Base-by-base conservation (phyloP, 2,329 filamentous ascomycete species). In the Trichothecium sympodiale region DNA sequence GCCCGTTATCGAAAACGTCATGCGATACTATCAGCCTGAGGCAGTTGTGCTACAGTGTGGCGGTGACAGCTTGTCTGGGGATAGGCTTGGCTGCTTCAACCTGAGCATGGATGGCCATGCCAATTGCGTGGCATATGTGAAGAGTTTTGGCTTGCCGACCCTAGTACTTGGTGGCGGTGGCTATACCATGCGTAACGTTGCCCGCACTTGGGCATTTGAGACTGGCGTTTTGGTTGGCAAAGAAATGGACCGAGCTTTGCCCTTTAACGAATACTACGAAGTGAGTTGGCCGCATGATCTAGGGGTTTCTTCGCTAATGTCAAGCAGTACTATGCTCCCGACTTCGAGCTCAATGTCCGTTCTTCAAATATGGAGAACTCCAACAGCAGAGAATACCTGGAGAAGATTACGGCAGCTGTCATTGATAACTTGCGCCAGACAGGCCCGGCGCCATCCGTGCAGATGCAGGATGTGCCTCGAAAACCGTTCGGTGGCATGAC, bases 141-240 rank as follows among this genome's bases (percentile, higher is more conserved):
- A 94, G 61, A 80, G 74, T 42, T 88, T 89, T 55, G 73, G 77
- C 20, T 68, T 91, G 8, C 91, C 91, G 0, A 80, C 93, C 3
- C 71, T 98, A n/a, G 82, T 98, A 15, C 77, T 98, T 14, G 91
- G 91, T 23, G 91, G 91, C 13, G 91, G 91, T 43, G 91, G 91
- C 33, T 98, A 98, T 61, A 98, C 91, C 1, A 93, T 94, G 59
- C 81, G 91, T 43, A 98, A 98, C 46, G 91, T 98, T 9, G 89
- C 91, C 14, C 83, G 91, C 34, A 91, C 89, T 5, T 98, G 91
- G 91, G 88, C 88, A 6, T 94, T 89, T 55, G 91, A 98, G 61
- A 98, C 91, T 2, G 89, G 89, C 45, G 73, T 87, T 39, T 71
- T 96, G 8, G 84, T 95, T 15, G 84, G 84, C 18, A 77, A 88